Conservation (phyloP, 345 rosid genomes). For the Melaleuca quinquenervia region DNA sequence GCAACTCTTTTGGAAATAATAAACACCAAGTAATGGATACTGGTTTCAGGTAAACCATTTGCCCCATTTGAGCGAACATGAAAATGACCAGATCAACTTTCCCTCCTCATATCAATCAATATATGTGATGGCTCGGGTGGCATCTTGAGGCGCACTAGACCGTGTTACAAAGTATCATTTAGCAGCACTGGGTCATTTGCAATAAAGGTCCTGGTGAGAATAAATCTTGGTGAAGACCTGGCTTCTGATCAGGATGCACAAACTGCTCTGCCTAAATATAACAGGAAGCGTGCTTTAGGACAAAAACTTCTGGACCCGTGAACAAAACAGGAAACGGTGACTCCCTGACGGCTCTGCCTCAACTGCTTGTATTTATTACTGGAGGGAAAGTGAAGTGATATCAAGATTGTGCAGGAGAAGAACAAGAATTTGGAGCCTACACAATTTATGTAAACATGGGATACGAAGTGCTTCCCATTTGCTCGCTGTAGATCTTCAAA, state of each 20-base stretch:
- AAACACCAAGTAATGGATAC: constrained; percentile 5
- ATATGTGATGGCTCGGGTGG: neutral
- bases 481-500: neutral
- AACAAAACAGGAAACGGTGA: neutral
- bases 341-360: neutral
- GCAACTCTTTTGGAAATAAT: constrained; percentile 18
- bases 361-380: neutral
- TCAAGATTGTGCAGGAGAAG: neutral
- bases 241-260: neutral
- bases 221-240: neutral
- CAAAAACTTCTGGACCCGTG: neutral
- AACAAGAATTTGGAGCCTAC: neutral
- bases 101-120: neutral
- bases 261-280: neutral
- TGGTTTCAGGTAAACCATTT: neutral
- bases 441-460: neutral
- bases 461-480: neutral
- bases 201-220: neutral
- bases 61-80: neutral
- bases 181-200: neutral
- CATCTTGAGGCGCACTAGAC: neutral
- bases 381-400: neutral
- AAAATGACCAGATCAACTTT: neutral
- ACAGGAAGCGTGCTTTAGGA: neutral
- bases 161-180: neutral